phyloP scores from a whole-genome alignment of 805 yeast species.

The Cyberlindnera maritima region DNA sequence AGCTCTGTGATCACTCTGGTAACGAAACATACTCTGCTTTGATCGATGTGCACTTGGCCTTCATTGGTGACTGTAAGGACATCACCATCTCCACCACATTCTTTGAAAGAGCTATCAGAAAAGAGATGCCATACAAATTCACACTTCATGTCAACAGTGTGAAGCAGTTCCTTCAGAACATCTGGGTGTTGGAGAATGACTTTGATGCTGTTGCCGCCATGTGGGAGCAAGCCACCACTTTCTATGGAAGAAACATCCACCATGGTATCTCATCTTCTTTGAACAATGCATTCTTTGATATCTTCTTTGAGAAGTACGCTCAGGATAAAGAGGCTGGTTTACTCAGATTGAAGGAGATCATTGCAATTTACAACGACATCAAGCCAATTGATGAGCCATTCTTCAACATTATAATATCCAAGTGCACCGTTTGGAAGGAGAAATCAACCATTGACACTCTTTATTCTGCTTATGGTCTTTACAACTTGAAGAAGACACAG shows the following conservation, averaged over 20 bases:
- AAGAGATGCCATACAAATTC: conserved; percentile 70
- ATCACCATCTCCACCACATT: conserved; percentile 68
- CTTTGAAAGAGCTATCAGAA: conserved; percentile 67
- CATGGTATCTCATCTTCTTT: conserved; percentile 72
- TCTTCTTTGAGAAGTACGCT: conserved; percentile 59
- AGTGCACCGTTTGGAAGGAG: conserved; percentile 66
- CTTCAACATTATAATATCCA: conserved; percentile 70
- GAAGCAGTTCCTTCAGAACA: conserved; percentile 58
- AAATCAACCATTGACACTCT: conserved; percentile 62
- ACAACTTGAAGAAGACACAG: conserved; percentile 57
- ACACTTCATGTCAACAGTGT: conserved; percentile 73
- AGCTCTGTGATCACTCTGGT: conserved; percentile 51
- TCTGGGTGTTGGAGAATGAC: conserved; percentile 54
- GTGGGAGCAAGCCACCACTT: conserved; percentile 61
- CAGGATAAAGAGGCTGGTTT: conserved; percentile 53
- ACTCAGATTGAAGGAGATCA: conserved; percentile 51
- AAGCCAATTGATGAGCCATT: conserved; percentile 76
- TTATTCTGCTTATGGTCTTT: conserved; percentile 55
- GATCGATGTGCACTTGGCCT: conserved; percentile 72
- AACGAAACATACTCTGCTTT: conserved; percentile 46
- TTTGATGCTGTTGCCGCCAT: conserved; percentile 55
- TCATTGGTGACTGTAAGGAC: conserved; percentile 76
- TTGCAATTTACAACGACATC: conserved; percentile 52
- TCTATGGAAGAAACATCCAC: conserved; percentile 55
- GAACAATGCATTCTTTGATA: conserved; percentile 64